A percentile compares a stretch with the other conserved stretches of the same genome.
phyloP scores from a whole-genome alignment of 2,329 filamentous ascomycete genomes.

The Neopestalotiopsis rosae region DNA sequence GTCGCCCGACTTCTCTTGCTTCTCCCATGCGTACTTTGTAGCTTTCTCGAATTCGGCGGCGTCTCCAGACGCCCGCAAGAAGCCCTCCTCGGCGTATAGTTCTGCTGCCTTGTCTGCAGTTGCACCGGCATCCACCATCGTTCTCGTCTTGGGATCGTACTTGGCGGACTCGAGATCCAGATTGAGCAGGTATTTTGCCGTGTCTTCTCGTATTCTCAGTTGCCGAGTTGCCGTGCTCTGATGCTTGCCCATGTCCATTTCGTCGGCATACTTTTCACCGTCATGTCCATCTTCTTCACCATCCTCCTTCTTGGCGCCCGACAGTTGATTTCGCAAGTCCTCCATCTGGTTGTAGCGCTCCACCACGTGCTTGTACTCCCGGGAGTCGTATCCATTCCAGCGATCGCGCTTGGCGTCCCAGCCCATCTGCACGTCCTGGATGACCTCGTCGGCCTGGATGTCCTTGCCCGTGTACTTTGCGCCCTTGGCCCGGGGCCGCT shows the following conservation, averaged over 20 bases:
- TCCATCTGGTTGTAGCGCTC: constrained; percentile 90
- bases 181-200: constrained; percentile 94
- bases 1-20: constrained; percentile 80
- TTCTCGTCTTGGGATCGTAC: constrained; percentile 95
- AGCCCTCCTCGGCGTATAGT: constrained; percentile 90
- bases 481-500: constrained; percentile 84
- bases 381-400: constrained; percentile 96
- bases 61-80: constrained; percentile 86
- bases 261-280: constrained; percentile 84
- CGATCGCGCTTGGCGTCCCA: constrained; percentile 98
- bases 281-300: constrained; percentile 58
- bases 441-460: constrained; percentile 88
- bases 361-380: constrained; percentile 85
- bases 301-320: constrained; percentile 52
- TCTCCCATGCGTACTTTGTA: constrained; percentile 92
- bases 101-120: constrained; percentile 80
- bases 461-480: constrained; percentile 92
- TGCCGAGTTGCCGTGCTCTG: constrained; percentile 91
- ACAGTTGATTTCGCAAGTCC: constrained; percentile 64
- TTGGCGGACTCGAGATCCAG: constrained; percentile 95
- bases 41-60: constrained; percentile 91
- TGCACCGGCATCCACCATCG: constrained; percentile 85
- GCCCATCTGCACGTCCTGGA: constrained; percentile 84
- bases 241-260: constrained; percentile 94
- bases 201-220: constrained; percentile 91